phyloP scores from a whole-genome alignment of 2,329 filamentous ascomycete species.

The Aspergillus tubingensis region DNA sequence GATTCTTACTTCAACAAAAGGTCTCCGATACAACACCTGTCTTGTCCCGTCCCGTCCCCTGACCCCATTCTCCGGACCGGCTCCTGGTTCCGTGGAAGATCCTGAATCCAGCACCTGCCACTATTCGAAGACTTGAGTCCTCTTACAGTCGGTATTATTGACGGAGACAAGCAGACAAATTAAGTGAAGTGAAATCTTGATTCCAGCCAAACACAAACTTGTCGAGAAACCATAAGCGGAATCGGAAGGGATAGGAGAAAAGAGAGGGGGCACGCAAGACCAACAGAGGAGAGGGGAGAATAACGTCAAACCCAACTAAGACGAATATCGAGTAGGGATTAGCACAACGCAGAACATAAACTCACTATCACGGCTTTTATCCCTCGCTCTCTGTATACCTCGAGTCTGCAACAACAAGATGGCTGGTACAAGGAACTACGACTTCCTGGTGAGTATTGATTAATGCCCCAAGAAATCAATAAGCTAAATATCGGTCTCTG shows the following conservation, averaged over 20 bases:
- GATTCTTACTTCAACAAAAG: neutral
- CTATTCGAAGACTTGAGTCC: neutral
- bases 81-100: neutral
- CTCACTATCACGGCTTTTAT: neutral
- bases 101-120: slow-evolving; percentile 6
- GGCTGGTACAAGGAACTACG: slow-evolving; percentile 98
- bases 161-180: neutral
- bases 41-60: slow-evolving; percentile 1
- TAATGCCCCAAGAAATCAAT: slow-evolving; percentile 3
- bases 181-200: neutral
- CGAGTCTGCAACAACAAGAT: slow-evolving; percentile 52
- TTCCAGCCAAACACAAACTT: neutral
- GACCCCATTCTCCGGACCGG: neutral
- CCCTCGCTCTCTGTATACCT: neutral
- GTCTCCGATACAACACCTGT: neutral
- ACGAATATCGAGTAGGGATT: neutral
- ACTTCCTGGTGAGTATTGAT: slow-evolving; percentile 78
- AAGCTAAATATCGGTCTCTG: slow-evolving; percentile 23
- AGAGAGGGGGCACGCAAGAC: neutral
- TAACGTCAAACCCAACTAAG: neutral
- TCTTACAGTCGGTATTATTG: neutral
- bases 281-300: neutral
- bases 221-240: neutral
- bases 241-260: neutral
- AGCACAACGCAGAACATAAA: neutral